These are phyloP conservation scores for Corylus heterophylla DNA, from an alignment of 306 rosid genomes.

Conservation along the genomic window DNA sequence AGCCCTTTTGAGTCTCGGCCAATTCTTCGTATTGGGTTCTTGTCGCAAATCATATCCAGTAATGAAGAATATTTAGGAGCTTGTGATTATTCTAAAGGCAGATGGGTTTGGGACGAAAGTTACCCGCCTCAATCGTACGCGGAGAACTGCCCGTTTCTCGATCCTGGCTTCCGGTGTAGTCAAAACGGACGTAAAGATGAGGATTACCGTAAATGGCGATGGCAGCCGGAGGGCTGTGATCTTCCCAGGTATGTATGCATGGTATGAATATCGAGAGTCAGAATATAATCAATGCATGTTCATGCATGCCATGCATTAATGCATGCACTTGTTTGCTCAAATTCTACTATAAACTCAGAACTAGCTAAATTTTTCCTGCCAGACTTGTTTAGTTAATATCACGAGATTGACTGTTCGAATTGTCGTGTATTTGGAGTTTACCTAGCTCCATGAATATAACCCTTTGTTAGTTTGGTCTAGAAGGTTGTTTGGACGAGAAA, in stretches of 20 bases:
- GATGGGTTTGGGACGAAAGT: conserved; percentile 60
- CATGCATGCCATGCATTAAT: conserved; percentile 20
- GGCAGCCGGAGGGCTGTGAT: conserved; percentile 71
- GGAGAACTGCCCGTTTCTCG: conserved; percentile 76
- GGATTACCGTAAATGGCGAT: conserved; percentile 63
- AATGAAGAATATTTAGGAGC: background rate
- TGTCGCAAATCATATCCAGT: conserved; percentile 17
- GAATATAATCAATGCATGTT: background rate
- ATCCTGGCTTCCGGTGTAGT: conserved; percentile 84
- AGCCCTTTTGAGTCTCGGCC: conserved; percentile 39
- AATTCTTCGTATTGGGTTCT: conserved; percentile 39
- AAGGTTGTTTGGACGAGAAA: background rate
- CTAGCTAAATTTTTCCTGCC: background rate
- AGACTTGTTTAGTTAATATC: too few relatives aligned
- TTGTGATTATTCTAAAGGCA: conserved; percentile 70
- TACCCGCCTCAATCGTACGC: conserved; percentile 36
- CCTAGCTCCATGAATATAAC: too few relatives aligned
- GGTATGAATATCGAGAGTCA: conserved; percentile 9
- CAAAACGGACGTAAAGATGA: conserved; percentile 60
- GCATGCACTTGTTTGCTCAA: background rate
- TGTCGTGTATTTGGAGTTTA: too few relatives aligned
- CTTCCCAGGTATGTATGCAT: conserved; percentile 58
- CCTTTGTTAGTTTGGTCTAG: too few relatives aligned
- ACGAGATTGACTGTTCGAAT: too few relatives aligned
- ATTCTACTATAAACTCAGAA: background rate